Evolutionary conservation across 768 basidiomycete genomes (phyloP), one percentile per base, ranked within the genome.

Genomic region (Inosperma sp.): DNA sequence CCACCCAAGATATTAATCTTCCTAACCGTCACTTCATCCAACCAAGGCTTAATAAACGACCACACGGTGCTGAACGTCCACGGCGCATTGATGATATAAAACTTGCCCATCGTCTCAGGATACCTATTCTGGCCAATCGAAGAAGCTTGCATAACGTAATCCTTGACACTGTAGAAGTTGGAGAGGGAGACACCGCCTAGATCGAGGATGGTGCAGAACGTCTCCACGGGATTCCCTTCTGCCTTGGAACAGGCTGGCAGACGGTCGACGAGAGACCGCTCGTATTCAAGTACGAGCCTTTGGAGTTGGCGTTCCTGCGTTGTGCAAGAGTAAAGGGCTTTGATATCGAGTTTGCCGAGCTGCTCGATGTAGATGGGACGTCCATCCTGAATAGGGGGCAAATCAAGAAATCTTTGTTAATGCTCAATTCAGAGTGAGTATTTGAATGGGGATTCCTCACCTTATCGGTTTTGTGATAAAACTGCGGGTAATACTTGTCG

Each of bases 21-120:
- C 55, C 78, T 77, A 44, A 95, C 93, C 23, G 95, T 99, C 22
- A 94, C 96, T 59, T 85, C 84, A 68, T 98, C 95, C 59, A 99
- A 73, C 91, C 91, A 98, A 3, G 82, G 83, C 73, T 91, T 95
- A 74, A 98, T 81, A 56, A 93, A 65, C 16, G 72, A 64, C 94
- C 94, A 99, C 17, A 95, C 87, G 31, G 86, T 79, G 44, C 81
- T 79, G 74, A 99, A 99, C 45, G 83, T 78, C 84, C 87, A 97
- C 0, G 95, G 95, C 0, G 92, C 89, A 63, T 98, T 97, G 79
- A 96, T 88, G 78, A 98, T 93, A 77, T 90, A 99, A 75, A 99
- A 97, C 65, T 89, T 91, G 73, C 95, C 95, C 95, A 97, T 92
- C 57, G 78, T 82, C 68, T 95, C 91, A 1, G 93, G 90, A 68